Base-by-base conservation (phyloP, 2,329 filamentous ascomycete species). In the Hypoxylon sp. region DNA sequence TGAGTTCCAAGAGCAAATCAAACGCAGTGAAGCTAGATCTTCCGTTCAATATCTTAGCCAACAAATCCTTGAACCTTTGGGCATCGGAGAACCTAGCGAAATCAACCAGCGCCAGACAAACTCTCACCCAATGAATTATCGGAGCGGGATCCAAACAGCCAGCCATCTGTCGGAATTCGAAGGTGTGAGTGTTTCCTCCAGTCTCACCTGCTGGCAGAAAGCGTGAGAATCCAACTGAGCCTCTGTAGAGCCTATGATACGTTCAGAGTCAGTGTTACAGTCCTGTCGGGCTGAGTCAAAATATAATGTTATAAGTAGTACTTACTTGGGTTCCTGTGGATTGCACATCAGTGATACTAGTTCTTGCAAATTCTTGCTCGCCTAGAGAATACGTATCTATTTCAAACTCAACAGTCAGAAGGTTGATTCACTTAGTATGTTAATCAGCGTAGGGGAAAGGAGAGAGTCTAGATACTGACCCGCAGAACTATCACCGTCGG, bases 81-180 rank as follows among this genome's bases (percentile, higher is more conserved):
- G 51, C 50, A 23, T 46, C 25, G 11, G 70, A 60, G 12, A 57
- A 50, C 14, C 68, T 46, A 12, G 70, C 67, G 56, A 73, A 74
- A 43, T 74, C 65, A 8, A 70, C 66, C 48, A 73, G 60, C 1
- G 34, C 51, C 3, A 70, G 12, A 34, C 71, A 74, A n/a, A 67
- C 54, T 14, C 63, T 52, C 3, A 66, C 45, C 74, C 74, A 75
- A 9, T 56, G 60, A 6, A 67, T 59, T 52, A 75, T 74, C 8
- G 65, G 60, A 0, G 60, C 23, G 6, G 69, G 70, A 16, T 74
- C 71, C 6, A 74, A 25, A 16, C 67, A 67, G 9, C 71, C 70
- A 11, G 61, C 61, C 73, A 74, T 74, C 46, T 75, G 74, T 5
- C 74, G 70, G 46, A 69, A 74, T 57, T 75, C 72, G 25, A 75